Base-by-base conservation (phyloP, 768 basidiomycete genomes). In the Collybiopsis confluens region DNA sequence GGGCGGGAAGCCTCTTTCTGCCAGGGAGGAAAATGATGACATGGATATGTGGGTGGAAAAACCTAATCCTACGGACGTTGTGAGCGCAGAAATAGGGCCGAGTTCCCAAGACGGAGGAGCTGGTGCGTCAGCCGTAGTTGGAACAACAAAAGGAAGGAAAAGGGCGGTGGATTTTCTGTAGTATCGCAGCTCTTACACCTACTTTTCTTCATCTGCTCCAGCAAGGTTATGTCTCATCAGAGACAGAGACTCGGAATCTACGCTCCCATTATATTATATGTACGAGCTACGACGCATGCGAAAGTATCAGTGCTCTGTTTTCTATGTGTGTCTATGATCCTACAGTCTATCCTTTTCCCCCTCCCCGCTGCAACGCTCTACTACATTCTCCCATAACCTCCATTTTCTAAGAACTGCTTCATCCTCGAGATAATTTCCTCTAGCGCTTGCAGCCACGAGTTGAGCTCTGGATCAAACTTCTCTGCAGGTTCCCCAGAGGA, bases 81-180 rank as follows among this genome's bases (percentile, higher is more conserved):
- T 54, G 46, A 55, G 58, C 23, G 18, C 37, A 0, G 59, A 63
- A 47, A 35, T 57, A 42, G 53, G 54, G 3, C 55, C 46, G 27
- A 26, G 52, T n/a, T n/a, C n/a, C n/a, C n/a, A n/a, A n/a, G n/a
- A n/a, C n/a, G n/a, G n/a, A n/a, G n/a, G n/a, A n/a, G n/a, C n/a
- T n/a, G n/a, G n/a, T n/a, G n/a, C n/a, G 18, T 23, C 43, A 23
- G 48, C 41, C 6, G 64, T 61, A 56, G 21, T 56, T 59, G 55
- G 63, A 43, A 30, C 64, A 58, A 23, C n/a, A 13, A 78, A 69
- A 57, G 82, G 80, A 30, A 73, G 88, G 51, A 88, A 90, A 63
- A 75, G 85, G 33, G 89, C 89, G 0, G 73, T 86, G 21, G 89
- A 91, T 67, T 91, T 87, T 58, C 73, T 91, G 79, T 90, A 54